Evolutionary conservation across 202 grass and related monocot genomes (phyloP).

Genomic region (Schoenoplectus triqueter): DNA sequence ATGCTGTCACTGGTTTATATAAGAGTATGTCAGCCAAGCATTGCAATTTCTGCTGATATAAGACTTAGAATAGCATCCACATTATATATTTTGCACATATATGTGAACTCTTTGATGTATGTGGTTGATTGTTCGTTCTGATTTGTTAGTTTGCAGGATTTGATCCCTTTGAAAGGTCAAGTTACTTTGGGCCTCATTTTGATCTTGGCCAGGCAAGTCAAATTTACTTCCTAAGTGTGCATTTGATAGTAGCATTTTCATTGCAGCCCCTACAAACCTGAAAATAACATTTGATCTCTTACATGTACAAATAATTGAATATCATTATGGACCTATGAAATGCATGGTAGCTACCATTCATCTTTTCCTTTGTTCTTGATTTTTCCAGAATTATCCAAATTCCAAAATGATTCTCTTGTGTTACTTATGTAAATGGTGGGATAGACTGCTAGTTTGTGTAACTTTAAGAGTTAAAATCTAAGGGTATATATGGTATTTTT

Average conservation of each 20-base stretch:
- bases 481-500: background rate
- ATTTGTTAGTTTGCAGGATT: slow-evolving; percentile 85
- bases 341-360: background rate
- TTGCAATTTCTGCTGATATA: too few relatives aligned
- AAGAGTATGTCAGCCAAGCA: too few relatives aligned
- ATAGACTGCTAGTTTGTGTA: background rate
- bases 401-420: background rate
- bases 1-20: too few relatives aligned
- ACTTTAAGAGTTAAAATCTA: slow-evolving; percentile 8
- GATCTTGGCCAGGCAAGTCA: slow-evolving; percentile 79
- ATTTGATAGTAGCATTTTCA: background rate
- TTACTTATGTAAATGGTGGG: background rate
- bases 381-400: background rate
- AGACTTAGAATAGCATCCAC: too few relatives aligned
- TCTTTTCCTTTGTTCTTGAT: slow-evolving; percentile 8
- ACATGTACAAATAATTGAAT: background rate
- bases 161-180: slow-evolving; percentile 97
- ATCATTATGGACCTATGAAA: too few relatives aligned
- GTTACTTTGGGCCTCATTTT: slow-evolving; percentile 90
- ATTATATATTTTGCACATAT: background rate
- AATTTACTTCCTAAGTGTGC: slow-evolving; percentile 2
- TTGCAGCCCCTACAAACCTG: background rate
- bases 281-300: slow-evolving; percentile 15
- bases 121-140: slow-evolving; percentile 32
- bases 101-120: background rate